Evolutionary conservation across 1,284 basidiomycete genomes (phyloP).

Genomic region (Pholiota adiposa): DNA sequence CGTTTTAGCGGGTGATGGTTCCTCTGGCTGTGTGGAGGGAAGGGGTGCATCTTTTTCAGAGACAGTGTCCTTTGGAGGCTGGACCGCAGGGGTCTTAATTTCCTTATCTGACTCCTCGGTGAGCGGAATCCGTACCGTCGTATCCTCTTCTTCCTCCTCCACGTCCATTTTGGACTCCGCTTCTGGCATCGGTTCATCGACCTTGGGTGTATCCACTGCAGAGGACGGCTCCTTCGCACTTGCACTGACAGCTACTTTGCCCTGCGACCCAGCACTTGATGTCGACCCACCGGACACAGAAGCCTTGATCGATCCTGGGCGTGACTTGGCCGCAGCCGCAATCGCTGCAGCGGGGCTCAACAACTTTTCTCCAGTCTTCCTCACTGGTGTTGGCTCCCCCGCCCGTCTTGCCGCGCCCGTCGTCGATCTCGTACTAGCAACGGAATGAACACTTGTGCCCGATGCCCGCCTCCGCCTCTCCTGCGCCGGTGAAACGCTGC

Average conservation of each 20-base stretch:
- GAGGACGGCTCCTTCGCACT: neutral
- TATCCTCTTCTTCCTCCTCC: neutral
- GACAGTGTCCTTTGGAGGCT: neutral
- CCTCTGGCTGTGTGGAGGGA: neutral
- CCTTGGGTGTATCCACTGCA: neutral
- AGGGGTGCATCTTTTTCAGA: neutral
- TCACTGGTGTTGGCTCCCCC: conserved; percentile 12
- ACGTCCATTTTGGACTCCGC: conserved; percentile 10
- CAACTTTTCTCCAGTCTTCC: conserved; percentile 28
- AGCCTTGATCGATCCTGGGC: conserved; percentile 9
- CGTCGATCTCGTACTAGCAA: conserved; percentile 21
- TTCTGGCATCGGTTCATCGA: neutral
- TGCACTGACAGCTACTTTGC: conserved; percentile 18
- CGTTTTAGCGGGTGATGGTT: conserved; percentile 9
- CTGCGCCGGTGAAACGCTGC: conserved; percentile 15
- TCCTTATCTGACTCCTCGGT: conserved; percentile 14
- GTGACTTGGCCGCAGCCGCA: conserved; percentile 5
- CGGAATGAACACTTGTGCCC: conserved; percentile 22
- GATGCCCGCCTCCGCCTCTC: conserved; percentile 26
- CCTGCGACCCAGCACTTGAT: conserved; percentile 8
- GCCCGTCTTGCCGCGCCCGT: conserved; percentile 9
- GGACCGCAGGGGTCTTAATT: conserved; percentile 8
- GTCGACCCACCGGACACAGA: neutral
- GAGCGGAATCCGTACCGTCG: neutral
- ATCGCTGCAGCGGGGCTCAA: conserved; percentile 25